Percentiles rank a stretch among this genome's conserved stretches.
Conservation (phyloP, 2,329 filamentous ascomycete genomes). For the Shiraia bambusicola region DNA sequence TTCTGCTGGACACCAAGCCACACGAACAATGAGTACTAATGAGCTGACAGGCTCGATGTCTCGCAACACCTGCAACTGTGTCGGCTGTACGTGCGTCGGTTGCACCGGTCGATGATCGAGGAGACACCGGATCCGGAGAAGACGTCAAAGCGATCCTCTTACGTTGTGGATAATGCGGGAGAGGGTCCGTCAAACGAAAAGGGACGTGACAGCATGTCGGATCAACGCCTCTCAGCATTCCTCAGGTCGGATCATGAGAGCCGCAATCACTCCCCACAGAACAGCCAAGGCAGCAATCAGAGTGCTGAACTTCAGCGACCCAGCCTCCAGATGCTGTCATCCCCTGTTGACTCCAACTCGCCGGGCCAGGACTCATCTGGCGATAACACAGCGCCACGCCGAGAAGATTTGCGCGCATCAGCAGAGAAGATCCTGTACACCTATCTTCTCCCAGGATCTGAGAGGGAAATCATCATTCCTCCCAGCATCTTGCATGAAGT, state of each 20-base stretch:
- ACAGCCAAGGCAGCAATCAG: conserved; percentile 57
- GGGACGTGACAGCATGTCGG: conserved; percentile 64
- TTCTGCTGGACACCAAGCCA: conserved; percentile 51
- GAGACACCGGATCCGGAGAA: conserved; percentile 90
- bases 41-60: conserved; percentile 85
- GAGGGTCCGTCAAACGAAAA: conserved; percentile 63
- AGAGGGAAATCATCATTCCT: conserved; percentile 92
- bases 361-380: conserved; percentile 39
- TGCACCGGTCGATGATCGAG: conserved; percentile 88
- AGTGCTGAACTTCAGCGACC: conserved; percentile 55
- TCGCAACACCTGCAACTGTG: conserved; percentile 98
- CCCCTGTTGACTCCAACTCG: conserved; percentile 61
- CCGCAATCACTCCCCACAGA: conserved; percentile 50
- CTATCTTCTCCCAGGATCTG: conserved; percentile 89
- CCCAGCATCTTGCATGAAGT: conserved; percentile 84
- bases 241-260: conserved; percentile 62
- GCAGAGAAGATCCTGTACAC: conserved; percentile 99
- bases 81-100: conserved; percentile 93
- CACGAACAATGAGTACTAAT: conserved; percentile 21
- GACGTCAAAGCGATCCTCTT: conserved; percentile 81
- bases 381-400: conserved; percentile 35
- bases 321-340: conserved; percentile 67
- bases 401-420: conserved; percentile 86
- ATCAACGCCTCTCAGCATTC: conserved; percentile 89
- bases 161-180: conserved; percentile 68